These are phyloP conservation scores for Mollisia scopiformis DNA, from an alignment of 2,329 filamentous ascomycete species.

Conservation along the genomic window DNA sequence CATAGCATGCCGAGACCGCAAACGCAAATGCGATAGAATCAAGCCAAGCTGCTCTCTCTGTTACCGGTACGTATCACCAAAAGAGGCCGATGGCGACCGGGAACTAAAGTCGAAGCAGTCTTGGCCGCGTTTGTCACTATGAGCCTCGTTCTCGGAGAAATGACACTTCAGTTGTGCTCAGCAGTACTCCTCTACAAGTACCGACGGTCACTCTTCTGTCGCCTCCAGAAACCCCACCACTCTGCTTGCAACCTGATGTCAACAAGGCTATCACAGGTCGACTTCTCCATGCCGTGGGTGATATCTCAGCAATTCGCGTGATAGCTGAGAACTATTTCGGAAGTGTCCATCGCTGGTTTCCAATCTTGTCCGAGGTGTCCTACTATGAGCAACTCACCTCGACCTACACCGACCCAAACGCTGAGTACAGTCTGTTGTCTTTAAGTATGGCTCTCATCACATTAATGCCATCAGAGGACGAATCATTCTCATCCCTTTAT, in stretches of 20 bases:
- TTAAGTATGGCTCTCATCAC: constrained; percentile 21
- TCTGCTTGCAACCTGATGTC: constrained; percentile 1
- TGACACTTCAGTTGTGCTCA: not conserved
- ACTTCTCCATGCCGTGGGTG: constrained; percentile 15
- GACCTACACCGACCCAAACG: constrained; percentile 13
- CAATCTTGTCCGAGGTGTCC: constrained; percentile 17
- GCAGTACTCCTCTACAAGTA: not conserved
- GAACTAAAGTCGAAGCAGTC: constrained; percentile 3
- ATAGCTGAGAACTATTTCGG: constrained; percentile 18
- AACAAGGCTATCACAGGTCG: constrained; percentile 13
- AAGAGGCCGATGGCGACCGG: not conserved
- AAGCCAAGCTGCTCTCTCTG: constrained; percentile 16
- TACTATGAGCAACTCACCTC: constrained; percentile 16
- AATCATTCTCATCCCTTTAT: constrained; percentile 13
- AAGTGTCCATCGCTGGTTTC: constrained; percentile 24
- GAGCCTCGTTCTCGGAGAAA: constrained; percentile 2
- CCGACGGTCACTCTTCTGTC: not conserved
- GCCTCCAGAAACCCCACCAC: not conserved
- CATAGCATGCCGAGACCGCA: constrained; percentile 18
- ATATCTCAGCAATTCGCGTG: constrained; percentile 9
- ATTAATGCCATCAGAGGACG: constrained; percentile 9
- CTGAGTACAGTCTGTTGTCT: constrained; percentile 17
- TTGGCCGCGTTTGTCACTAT: constrained; percentile 18
- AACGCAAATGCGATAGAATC: constrained; percentile 16
- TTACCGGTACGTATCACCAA: constrained; percentile 13